phyloP scores from a whole-genome alignment of 352 stramenopile genomes.

The Globisporangium takayamanum region DNA sequence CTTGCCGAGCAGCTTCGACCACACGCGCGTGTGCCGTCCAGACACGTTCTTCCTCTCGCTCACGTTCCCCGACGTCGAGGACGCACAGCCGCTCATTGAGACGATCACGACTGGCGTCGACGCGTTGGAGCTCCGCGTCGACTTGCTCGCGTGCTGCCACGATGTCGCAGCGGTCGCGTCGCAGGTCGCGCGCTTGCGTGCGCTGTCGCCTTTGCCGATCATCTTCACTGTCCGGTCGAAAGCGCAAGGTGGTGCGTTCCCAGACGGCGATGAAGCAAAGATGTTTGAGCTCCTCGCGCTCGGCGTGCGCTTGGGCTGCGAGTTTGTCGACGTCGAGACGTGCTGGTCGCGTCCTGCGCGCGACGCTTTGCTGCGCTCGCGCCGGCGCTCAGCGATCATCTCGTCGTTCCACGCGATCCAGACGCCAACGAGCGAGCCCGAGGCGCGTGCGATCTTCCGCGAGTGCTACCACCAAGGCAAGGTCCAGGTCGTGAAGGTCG shows the following conservation, averaged over 20 bases:
- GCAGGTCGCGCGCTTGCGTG: slow-evolving; percentile 71
- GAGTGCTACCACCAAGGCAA: slow-evolving; percentile 60
- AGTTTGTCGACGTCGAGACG: slow-evolving; percentile 96
- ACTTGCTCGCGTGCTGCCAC: slow-evolving; percentile 73
- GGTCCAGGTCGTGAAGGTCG: slow-evolving; percentile 90
- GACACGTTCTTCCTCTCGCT: slow-evolving; percentile 81
- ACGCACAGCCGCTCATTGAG: slow-evolving; percentile 34
- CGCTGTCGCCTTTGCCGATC: slow-evolving; percentile 90
- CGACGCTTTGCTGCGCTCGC: slow-evolving; percentile 32
- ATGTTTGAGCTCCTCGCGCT: slow-evolving; percentile 87
- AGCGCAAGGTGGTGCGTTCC: slow-evolving; percentile 92
- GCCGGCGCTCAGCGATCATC: slow-evolving; percentile 55
- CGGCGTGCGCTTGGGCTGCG: slow-evolving; percentile 89
- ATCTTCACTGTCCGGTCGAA: slow-evolving; percentile 96
- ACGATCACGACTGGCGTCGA: slow-evolving; percentile 84
- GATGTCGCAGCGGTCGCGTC: slow-evolving; percentile 57
- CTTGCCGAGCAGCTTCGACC: slow-evolving; percentile 42
- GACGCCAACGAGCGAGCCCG: slow-evolving; percentile 35
- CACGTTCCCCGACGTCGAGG: slow-evolving; percentile 58
- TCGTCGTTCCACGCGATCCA: slow-evolving; percentile 75
- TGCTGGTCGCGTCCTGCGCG: slow-evolving; percentile 73
- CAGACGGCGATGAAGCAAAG: slow-evolving; percentile 83
- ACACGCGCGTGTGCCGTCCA: slow-evolving; percentile 29
- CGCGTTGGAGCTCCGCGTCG: slow-evolving; percentile 94
- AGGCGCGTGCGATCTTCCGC: slow-evolving; percentile 48